These are phyloP conservation scores for Kwoniella shandongensis DNA, from an alignment of 768 basidiomycete species.

Conservation along the genomic window DNA sequence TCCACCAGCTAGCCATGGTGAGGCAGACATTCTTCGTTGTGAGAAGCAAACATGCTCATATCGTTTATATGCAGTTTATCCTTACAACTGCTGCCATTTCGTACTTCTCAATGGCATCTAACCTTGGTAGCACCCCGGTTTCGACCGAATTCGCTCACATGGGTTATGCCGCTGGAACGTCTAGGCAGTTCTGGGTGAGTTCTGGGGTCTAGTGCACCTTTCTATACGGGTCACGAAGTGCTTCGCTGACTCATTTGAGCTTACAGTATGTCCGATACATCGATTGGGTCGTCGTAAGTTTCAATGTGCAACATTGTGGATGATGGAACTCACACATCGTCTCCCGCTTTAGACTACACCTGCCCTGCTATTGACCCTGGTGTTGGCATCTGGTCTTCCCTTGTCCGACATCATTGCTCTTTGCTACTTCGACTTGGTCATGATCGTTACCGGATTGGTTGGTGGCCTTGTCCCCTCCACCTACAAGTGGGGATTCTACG, in stretches of 20 bases:
- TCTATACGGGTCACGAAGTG: too few relatives aligned
- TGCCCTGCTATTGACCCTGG: slow-evolving; percentile 57
- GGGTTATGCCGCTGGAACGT: slow-evolving; percentile 55
- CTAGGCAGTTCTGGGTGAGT: slow-evolving; percentile 55
- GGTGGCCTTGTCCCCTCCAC: slow-evolving; percentile 60
- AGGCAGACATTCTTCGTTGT: too few relatives aligned
- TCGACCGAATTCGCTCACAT: slow-evolving; percentile 56
- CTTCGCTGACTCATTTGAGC: background rate
- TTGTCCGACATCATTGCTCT: slow-evolving; percentile 59
- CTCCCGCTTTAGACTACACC: slow-evolving; percentile 56
- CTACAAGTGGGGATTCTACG: slow-evolving; percentile 61
- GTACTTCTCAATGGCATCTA: slow-evolving; percentile 63
- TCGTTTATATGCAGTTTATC: slow-evolving; percentile 48
- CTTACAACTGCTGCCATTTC: slow-evolving; percentile 58
- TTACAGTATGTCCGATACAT: slow-evolving; percentile 36
- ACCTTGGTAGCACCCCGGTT: slow-evolving; percentile 60
- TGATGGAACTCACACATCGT: background rate
- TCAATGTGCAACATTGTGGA: background rate
- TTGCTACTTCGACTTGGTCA: slow-evolving; percentile 58
- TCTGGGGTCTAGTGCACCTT: slow-evolving; percentile 9
- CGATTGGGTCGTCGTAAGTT: slow-evolving; percentile 58
- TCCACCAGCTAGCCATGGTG: slow-evolving; percentile 59
- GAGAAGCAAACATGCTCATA: background rate
- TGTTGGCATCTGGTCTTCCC: slow-evolving; percentile 59
- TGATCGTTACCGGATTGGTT: slow-evolving; percentile 58